phyloP scores from a whole-genome alignment of 2,329 filamentous ascomycete genomes.

The Microascus cirrosus region DNA sequence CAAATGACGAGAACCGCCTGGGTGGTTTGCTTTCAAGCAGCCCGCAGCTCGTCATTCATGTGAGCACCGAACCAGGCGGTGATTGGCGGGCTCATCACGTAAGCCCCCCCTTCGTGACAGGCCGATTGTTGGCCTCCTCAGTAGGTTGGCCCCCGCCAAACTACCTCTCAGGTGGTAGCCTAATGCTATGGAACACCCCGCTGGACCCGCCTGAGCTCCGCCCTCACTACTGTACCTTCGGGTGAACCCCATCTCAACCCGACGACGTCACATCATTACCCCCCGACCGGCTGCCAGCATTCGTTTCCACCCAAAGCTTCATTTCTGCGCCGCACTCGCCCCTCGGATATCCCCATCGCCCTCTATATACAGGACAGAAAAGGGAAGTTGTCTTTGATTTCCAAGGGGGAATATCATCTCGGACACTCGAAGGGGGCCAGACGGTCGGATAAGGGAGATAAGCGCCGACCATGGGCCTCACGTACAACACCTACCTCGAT shows the following conservation, averaged over 20 bases:
- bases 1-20: no score
- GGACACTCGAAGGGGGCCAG: background rate
- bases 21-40: no score
- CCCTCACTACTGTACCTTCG: background rate
- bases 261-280: background rate
- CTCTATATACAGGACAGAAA: no score
- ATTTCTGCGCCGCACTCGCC: background rate
- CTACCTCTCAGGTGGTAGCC: no score
- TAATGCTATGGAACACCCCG: background rate
- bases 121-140: no score
- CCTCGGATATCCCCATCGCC: background rate
- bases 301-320: background rate
- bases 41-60: no score
- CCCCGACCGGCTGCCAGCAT: background rate
- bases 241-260: background rate
- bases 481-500: constrained; percentile 85
- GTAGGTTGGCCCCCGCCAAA: no score
- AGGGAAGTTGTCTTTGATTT: background rate
- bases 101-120: no score
- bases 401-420: background rate
- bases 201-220: background rate
- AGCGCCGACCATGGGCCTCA: constrained; percentile 58
- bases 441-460: background rate
- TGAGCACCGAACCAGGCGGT: no score
- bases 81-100: no score